phyloP scores from a whole-genome alignment of 768 basidiomycete species.

The Boletus pseudopeckii region DNA sequence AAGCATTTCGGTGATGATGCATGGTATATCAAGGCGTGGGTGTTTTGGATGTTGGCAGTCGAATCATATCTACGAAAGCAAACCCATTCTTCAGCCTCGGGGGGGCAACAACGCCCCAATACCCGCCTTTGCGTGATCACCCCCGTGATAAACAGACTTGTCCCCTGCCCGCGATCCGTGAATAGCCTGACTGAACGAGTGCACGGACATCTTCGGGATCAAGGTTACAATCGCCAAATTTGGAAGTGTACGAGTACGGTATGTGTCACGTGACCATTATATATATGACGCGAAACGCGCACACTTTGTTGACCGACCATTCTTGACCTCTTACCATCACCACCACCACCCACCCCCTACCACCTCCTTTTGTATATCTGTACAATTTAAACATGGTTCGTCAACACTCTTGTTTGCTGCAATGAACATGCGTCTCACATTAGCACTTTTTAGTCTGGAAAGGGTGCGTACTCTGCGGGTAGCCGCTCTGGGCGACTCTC shows the following conservation, averaged over 20 bases:
- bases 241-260: slow-evolving; percentile 9
- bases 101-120: slow-evolving; percentile 38
- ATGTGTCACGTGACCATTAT: slow-evolving; percentile 31
- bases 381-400: slow-evolving; percentile 27
- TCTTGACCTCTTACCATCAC: slow-evolving; percentile 32
- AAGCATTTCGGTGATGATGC: slow-evolving; percentile 11
- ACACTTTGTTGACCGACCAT: slow-evolving; percentile 30
- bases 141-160: slow-evolving; percentile 70
- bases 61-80: no score
- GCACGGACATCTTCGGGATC: not conserved
- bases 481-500: not conserved
- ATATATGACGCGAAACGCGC: slow-evolving; percentile 33
- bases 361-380: slow-evolving; percentile 17
- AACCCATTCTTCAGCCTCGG: no score
- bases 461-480: slow-evolving; percentile 19
- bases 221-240: slow-evolving; percentile 13
- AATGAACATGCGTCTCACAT: slow-evolving; percentile 5
- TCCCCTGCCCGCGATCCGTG: slow-evolving; percentile 56
- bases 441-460: slow-evolving; percentile 25
- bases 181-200: no score
- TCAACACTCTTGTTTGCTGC: not conserved
- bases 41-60: no score
- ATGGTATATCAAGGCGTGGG: not conserved
- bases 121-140: slow-evolving; percentile 56
- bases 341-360: slow-evolving; percentile 13